Conservation (phyloP, 306 rosid species). For the Vachellia collinsii region DNA sequence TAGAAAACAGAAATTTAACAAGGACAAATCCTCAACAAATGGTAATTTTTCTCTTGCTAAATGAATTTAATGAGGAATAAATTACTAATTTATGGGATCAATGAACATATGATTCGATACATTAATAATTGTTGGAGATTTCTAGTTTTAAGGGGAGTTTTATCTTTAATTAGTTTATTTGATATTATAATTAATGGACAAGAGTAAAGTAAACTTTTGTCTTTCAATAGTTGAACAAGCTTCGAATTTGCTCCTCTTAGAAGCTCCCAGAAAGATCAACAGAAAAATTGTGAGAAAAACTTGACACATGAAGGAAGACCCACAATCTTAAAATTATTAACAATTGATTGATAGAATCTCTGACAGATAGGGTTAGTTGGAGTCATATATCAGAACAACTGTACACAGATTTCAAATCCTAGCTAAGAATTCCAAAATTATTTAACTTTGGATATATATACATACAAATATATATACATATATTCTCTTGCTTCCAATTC, state of each 20-base stretch:
- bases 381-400: constrained; percentile 24
- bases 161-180: not conserved
- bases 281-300: not conserved
- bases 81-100: no score
- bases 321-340: constrained; percentile 5
- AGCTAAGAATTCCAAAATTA: not conserved
- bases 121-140: not conserved
- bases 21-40: not conserved
- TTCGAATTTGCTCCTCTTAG: not conserved
- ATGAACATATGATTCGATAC: no score
- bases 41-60: not conserved
- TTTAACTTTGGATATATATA: constrained; percentile 1
- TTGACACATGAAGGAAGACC: not conserved
- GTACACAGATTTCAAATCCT: constrained; percentile 10
- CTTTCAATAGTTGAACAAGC: not conserved
- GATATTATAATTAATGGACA: not conserved
- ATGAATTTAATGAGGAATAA: not conserved
- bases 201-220: not conserved
- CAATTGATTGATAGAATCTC: not conserved
- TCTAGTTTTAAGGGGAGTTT: not conserved
- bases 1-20: not conserved
- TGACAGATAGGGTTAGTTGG: constrained; percentile 20
- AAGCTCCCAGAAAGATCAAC: not conserved
- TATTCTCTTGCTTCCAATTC: constrained; percentile 39
- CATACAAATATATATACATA: no score